Evolutionary conservation across 805 yeast genomes (phyloP), one percentile per base, ranked within the genome.

Genomic region (Diddensiella transvaalensis): DNA sequence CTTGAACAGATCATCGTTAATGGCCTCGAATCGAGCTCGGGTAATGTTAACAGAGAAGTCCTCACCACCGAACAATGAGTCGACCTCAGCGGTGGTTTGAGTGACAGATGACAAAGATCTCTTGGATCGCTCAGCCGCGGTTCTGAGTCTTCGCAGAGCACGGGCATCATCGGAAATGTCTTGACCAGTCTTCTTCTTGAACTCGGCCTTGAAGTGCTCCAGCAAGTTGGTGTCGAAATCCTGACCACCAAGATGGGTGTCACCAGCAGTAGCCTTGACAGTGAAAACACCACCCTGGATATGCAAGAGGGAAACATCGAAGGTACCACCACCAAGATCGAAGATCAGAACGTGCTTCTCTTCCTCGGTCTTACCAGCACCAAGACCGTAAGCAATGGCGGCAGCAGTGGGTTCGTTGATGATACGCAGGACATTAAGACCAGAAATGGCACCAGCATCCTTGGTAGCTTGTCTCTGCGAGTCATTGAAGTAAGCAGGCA

Each of bases 211-310:
- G 83, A 91, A 91, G 80, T 82, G 87, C 74, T 82, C 91, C 62
- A 90, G 85, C 70, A 91, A 79, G 84, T 90, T 87, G 79, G 89
- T 85, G 77, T 90, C 98, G 74, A 90, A 90, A 77, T 90, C 98
- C 80, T 90, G 96, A 82, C 98, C 98, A 82, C 98, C 98, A 77
- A 90, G 84, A 77, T 90, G 98, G 63, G 98, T 90, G 78, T 90
- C 96, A 87, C 98, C 98, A 65, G 96, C 96, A 61, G 96, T 88
- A 62, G 96, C 95, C 80, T 88, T 88, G 66, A 88, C 96, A 68
- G 89, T 89, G 78, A 88, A 88, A 67, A 88, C 89, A 83, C 96
- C 96, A 66, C 91, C 96, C 70, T 89, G 91, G 69, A 88, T 87
- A 69, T 87, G 82, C 65, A 88, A 78, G 61, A 88, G 77, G 45